Conservation (phyloP, 768 basidiomycete species). For the Rhizopogon vinicolor region DNA sequence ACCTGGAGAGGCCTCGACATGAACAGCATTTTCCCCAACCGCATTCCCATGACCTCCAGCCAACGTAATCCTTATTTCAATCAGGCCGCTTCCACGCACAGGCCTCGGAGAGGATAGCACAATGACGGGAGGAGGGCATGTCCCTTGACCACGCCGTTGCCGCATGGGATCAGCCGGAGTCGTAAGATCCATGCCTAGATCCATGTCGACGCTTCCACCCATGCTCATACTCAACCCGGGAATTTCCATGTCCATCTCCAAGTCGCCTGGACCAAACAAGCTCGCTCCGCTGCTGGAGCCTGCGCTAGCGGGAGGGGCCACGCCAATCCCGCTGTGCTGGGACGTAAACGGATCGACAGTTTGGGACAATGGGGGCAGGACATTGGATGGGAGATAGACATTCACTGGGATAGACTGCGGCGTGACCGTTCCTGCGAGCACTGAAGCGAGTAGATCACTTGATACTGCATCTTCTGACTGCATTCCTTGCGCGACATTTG, state of each 20-base stretch:
- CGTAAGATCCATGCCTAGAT: slow-evolving; percentile 21
- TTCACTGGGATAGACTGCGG: slow-evolving; percentile 59
- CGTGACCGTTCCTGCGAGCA: slow-evolving; percentile 50
- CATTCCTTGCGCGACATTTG: slow-evolving; percentile 21
- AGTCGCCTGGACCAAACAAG: slow-evolving; percentile 26
- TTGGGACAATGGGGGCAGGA: slow-evolving; percentile 17
- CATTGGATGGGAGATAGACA: slow-evolving; percentile 48
- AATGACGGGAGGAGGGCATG: slow-evolving; percentile 45
- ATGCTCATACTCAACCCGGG: slow-evolving; percentile 31
- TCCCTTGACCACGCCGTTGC: background rate
- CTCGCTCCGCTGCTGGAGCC: slow-evolving; percentile 17
- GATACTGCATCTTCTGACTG: slow-evolving; percentile 29
- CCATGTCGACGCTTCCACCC: slow-evolving; percentile 26
- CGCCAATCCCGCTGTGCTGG: slow-evolving; percentile 18
- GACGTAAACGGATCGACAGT: slow-evolving; percentile 5
- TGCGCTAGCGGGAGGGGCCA: slow-evolving; percentile 17
- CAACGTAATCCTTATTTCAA: slow-evolving; percentile 60
- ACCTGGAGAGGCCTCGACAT: slow-evolving; percentile 30
- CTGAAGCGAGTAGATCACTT: slow-evolving; percentile 55
- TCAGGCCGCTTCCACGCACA: slow-evolving; percentile 56
- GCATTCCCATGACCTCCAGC: slow-evolving; percentile 36
- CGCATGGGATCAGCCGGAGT: slow-evolving; percentile 6
- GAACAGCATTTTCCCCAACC: slow-evolving; percentile 16
- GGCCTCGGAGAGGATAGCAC: slow-evolving; percentile 65
- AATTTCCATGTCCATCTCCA: slow-evolving; percentile 32